Evolutionary conservation across 345 rosid genomes (phyloP), one percentile per base, ranked within the genome.

Genomic region (Euphorbia lathyris): DNA sequence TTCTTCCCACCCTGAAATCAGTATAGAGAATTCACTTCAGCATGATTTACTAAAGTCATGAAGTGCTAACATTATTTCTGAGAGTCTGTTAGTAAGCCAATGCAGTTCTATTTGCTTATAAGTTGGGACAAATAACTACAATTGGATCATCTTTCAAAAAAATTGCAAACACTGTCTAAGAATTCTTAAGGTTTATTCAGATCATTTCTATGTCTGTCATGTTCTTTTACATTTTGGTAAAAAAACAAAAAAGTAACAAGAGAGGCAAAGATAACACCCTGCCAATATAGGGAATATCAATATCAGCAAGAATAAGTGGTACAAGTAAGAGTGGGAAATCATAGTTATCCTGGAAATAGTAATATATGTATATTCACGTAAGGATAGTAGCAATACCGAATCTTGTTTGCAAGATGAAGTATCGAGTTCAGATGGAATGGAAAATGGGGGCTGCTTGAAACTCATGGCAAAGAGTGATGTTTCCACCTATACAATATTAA

Each of bases 401-500:
- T 87, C 71, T 12, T 72, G 75, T 77, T 80, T 80, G 70, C 96
- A 91, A 70, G 79, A 77, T 67, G 91, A 79, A 25, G 85, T 77
- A 78, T 85, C 96, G 59, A 91, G 84, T 80, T 88, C 93, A 43
- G 85, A 78, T 66, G 93, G 95, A 70, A 86, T 55, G 3, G 78
- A 67, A 71, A 81, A 38, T 43, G 85, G 82, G 59, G 86, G 87
- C 80, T 78, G 77, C 82, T 83, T 91, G 59, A 88, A 85, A 78
- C 89, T 88, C 98, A 90, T 91, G 45, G 95, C 93, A 79, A 91
- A 94, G 59, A 91, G 79, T 62, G 96, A 73, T 50, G 98, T 91
- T 81, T 94, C 97, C 81, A 94, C 96, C 98, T 91, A 83, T 78
- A 83, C 14, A 27, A 71, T 30, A 30, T 50, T 20, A 22, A 1